A percentile compares a stretch with the other conserved stretches of the same genome.
phyloP scores from a whole-genome alignment of 208 protist species.

The Wallacemonas sp. region DNA sequence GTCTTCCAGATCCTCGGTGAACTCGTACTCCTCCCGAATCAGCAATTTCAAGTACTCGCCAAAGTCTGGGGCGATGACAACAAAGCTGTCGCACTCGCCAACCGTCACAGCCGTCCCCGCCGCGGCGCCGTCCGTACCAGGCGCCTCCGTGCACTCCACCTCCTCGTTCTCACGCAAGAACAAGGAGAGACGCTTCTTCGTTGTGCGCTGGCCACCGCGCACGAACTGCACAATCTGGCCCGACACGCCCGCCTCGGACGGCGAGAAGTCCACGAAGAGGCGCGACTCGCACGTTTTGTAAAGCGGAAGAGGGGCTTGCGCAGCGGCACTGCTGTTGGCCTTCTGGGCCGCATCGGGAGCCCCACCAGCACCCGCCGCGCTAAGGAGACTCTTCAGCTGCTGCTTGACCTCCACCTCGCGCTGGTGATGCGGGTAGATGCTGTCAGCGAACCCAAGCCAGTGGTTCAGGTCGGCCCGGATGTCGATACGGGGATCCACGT shows the following conservation, averaged over 20 bases:
- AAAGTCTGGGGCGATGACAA: slow-evolving; percentile 55
- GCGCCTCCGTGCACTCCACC: background rate
- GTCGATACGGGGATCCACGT: slow-evolving; percentile 54
- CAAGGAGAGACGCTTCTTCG: background rate
- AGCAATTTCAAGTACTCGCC: slow-evolving; percentile 55
- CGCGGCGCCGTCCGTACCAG: background rate
- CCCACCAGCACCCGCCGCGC: background rate
- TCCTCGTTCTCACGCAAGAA: background rate
- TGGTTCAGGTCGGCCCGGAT: slow-evolving; percentile 34
- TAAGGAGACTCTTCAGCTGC: background rate
- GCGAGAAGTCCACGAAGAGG: slow-evolving; percentile 56
- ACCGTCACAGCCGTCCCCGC: slow-evolving; percentile 2
- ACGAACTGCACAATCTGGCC: slow-evolving; percentile 60
- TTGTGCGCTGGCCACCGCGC: slow-evolving; percentile 18
- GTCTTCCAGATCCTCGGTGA: slow-evolving; percentile 58
- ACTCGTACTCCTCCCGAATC: slow-evolving; percentile 62
- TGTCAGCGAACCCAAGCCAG: slow-evolving; percentile 61
- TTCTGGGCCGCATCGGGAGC: too few relatives aligned
- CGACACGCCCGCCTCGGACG: slow-evolving; percentile 21
- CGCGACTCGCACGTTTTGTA: slow-evolving; percentile 31
- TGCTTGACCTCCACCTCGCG: slow-evolving; percentile 3
- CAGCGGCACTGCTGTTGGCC: slow-evolving; percentile 7
- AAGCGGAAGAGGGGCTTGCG: background rate
- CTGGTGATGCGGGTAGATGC: slow-evolving; percentile 45
- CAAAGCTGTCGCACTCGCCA: slow-evolving; percentile 39